These are phyloP conservation scores for Microcyclosporella mali DNA, from an alignment of 2,329 filamentous ascomycete genomes.

Conservation along the genomic window DNA sequence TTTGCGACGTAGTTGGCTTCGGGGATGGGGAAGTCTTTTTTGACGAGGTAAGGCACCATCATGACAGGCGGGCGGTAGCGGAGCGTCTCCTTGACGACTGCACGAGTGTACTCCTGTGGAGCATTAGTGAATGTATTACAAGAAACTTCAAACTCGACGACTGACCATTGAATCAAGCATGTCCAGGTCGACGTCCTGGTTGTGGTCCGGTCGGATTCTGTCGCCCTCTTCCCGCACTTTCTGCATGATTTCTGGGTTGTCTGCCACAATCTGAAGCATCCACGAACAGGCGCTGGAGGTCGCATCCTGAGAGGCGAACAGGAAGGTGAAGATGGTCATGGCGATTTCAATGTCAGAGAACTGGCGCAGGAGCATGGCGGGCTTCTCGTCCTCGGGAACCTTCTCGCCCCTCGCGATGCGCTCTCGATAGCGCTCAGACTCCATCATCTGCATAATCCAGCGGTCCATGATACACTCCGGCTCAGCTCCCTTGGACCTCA, in stretches of 20 bases:
- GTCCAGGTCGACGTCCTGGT: slow-evolving; percentile 60
- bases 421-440: slow-evolving; percentile 75
- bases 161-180: slow-evolving; percentile 69
- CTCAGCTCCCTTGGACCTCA: slow-evolving; percentile 77
- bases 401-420: slow-evolving; percentile 65
- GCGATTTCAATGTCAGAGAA: slow-evolving; percentile 89
- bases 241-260: slow-evolving; percentile 86
- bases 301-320: slow-evolving; percentile 86
- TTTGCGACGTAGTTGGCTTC: slow-evolving; percentile 75
- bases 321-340: slow-evolving; percentile 67
- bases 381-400: slow-evolving; percentile 69
- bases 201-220: slow-evolving; percentile 23
- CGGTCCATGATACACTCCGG: slow-evolving; percentile 91
- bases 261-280: slow-evolving; percentile 90
- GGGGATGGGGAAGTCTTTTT: slow-evolving; percentile 91
- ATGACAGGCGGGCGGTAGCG: slow-evolving; percentile 93
- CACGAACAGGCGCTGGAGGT: slow-evolving; percentile 90
- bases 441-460: slow-evolving; percentile 84
- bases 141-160: background rate
- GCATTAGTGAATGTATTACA: slow-evolving; percentile 4
- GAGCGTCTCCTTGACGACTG: slow-evolving; percentile 82
- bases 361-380: slow-evolving; percentile 73
- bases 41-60: slow-evolving; percentile 92
- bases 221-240: slow-evolving; percentile 73
- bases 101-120: slow-evolving; percentile 66